Evolutionary conservation across 805 yeast genomes (phyloP).

Genomic region (Barnettozyma siamensis): DNA sequence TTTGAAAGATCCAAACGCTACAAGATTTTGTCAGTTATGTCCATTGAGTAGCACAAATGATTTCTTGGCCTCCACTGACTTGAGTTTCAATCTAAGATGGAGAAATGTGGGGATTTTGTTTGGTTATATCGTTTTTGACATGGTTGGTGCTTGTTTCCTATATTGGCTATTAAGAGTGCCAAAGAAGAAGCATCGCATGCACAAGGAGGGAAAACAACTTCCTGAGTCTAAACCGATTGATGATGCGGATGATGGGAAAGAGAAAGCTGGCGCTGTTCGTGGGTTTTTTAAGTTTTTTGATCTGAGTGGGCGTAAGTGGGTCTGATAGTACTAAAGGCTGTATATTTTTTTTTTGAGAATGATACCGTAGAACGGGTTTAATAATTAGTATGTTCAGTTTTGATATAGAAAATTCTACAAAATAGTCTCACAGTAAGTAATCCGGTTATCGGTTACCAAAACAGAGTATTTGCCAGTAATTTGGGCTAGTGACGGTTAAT

Average conservation of each 20-base stretch:
- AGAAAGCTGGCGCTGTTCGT: too few relatives aligned
- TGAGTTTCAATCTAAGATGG: slow-evolving; percentile 48
- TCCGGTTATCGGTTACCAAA: too few relatives aligned
- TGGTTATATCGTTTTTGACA: slow-evolving; percentile 36
- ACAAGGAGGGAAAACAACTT: slow-evolving; percentile 13
- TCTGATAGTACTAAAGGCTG: too few relatives aligned
- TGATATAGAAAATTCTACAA: too few relatives aligned
- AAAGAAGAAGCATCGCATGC: slow-evolving; percentile 39
- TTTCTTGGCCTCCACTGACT: slow-evolving; percentile 41
- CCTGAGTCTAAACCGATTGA: not conserved
- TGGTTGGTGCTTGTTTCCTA: slow-evolving; percentile 36
- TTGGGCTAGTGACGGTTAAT: too few relatives aligned
- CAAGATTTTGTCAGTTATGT: slow-evolving; percentile 57
- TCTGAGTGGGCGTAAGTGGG: too few relatives aligned
- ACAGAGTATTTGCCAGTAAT: too few relatives aligned
- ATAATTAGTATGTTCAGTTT: too few relatives aligned
- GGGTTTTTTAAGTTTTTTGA: too few relatives aligned
- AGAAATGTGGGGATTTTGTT: slow-evolving; percentile 56
- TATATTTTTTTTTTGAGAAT: too few relatives aligned
- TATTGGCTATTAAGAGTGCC: slow-evolving; percentile 68
- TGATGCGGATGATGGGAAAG: not conserved
- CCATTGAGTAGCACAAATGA: slow-evolving; percentile 48
- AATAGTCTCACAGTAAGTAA: too few relatives aligned
- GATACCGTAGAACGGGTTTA: too few relatives aligned
- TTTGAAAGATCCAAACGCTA: slow-evolving; percentile 20